Percentiles rank a stretch among this genome's conserved stretches.
Conservation (phyloP, 441 rosid genomes). For the Croton setiger region DNA sequence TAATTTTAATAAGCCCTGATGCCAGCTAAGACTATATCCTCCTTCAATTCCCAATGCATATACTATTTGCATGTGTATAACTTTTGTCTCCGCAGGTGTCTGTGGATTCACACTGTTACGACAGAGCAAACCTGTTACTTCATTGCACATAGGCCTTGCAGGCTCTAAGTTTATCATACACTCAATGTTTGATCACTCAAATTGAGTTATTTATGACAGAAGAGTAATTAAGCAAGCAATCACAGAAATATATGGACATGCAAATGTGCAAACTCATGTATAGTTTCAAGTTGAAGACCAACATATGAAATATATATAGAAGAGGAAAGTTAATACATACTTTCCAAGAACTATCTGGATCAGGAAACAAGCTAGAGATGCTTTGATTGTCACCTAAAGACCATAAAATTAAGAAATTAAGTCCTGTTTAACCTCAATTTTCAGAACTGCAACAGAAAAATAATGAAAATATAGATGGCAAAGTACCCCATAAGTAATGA, state of each 20-base stretch:
- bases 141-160: not conserved
- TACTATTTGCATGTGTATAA: not conserved
- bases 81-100: no score
- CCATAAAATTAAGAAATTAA: constrained; percentile 23
- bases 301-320: constrained; percentile 5
- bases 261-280: not conserved
- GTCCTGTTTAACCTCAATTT: constrained; percentile 10
- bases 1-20: not conserved
- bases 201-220: not conserved
- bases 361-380: constrained; percentile 63
- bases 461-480: not conserved
- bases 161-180: not conserved
- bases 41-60: not conserved
- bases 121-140: not conserved
- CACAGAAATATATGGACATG: not conserved
- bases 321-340: constrained; percentile 37
- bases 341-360: constrained; percentile 82
- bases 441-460: constrained; percentile 6
- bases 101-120: not conserved
- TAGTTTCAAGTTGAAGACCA: constrained; percentile 5
- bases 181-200: not conserved
- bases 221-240: no score
- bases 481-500: no score
- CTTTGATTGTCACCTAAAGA: constrained; percentile 57
- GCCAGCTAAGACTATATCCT: not conserved